Evolutionary conservation across 2,329 filamentous ascomycete species (phyloP).

Genomic region (Ophiocordyceps polyrhachis-furcata): DNA sequence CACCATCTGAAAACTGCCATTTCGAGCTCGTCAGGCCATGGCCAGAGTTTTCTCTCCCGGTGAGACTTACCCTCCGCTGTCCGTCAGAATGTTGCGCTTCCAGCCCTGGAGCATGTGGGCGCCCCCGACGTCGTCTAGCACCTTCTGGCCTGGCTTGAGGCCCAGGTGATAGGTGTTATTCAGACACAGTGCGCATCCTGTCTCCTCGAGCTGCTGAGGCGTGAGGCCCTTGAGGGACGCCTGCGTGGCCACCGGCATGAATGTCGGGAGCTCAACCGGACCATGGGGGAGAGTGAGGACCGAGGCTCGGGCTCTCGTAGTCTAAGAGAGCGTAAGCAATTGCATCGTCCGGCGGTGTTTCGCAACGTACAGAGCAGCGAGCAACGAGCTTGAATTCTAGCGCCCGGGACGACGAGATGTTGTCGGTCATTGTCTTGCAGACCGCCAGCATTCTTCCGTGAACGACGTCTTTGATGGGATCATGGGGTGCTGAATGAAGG

Average conservation of each 20-base stretch:
- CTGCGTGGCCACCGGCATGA: conserved; percentile 98
- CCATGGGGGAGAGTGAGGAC: conserved; percentile 81
- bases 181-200: conserved; percentile 74
- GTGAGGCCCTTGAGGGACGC: conserved; percentile 90
- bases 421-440: conserved; percentile 27
- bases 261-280: conserved; percentile 73
- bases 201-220: conserved; percentile 76
- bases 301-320: conserved; percentile 83
- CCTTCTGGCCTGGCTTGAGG: conserved; percentile 81
- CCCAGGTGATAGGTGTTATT: conserved; percentile 98
- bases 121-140: conserved; percentile 72
- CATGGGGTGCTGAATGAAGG: not conserved
- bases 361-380: conserved; percentile 53
- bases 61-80: conserved; percentile 44
- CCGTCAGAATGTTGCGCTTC: conserved; percentile 85
- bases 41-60: conserved; percentile 7
- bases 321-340: conserved; percentile 31
- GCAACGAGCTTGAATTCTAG: conserved; percentile 63
- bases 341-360: not conserved
- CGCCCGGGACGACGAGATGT: conserved; percentile 40
- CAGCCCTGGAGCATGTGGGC: conserved; percentile 91
- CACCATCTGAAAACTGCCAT: conserved; percentile 85
- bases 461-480: not conserved
- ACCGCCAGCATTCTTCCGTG: conserved; percentile 10
- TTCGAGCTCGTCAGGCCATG: not conserved